phyloP scores from a whole-genome alignment of 2,329 filamentous ascomycete species.

The Rutstroemia sp. region DNA sequence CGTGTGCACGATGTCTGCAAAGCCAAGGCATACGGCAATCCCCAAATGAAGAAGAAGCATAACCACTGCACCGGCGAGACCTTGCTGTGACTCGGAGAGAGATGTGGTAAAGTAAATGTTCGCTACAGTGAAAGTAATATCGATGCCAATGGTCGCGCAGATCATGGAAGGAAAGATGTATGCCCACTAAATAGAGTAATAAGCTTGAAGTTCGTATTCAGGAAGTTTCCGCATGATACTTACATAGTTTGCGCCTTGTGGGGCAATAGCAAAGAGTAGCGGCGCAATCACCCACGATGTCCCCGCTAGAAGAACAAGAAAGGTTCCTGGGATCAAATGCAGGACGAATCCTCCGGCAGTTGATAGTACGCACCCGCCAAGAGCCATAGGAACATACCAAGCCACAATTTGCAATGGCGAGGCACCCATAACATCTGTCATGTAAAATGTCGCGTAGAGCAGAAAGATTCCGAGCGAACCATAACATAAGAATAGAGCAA shows the following conservation, averaged over 20 bases:
- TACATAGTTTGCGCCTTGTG: constrained; percentile 29
- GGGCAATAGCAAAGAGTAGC: constrained; percentile 47
- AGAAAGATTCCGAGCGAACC: constrained; percentile 62
- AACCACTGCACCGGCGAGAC: constrained; percentile 63
- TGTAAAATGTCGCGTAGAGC: constrained; percentile 63
- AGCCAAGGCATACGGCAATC: constrained; percentile 63
- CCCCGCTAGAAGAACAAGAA: constrained; percentile 45
- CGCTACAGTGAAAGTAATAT: constrained; percentile 67
- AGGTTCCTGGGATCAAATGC: constrained; percentile 45
- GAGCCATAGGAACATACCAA: constrained; percentile 57
- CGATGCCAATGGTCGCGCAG: constrained; percentile 63
- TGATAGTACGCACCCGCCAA: constrained; percentile 63
- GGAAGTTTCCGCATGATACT: neutral
- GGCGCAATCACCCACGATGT: constrained; percentile 44
- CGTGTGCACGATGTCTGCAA: constrained; percentile 58
- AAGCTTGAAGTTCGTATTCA: neutral
- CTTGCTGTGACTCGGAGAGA: constrained; percentile 59
- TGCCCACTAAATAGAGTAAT: constrained; percentile 47
- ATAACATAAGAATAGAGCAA: constrained; percentile 58
- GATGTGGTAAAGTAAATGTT: constrained; percentile 73
- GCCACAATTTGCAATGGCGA: constrained; percentile 48
- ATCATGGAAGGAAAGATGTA: constrained; percentile 67
- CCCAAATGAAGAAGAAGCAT: constrained; percentile 66
- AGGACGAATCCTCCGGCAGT: constrained; percentile 48
- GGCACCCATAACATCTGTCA: constrained; percentile 45